Percentiles rank a stretch among this genome's conserved stretches.
Conservation (phyloP, 2,329 filamentous ascomycete species). For the Trichoderma sp. region DNA sequence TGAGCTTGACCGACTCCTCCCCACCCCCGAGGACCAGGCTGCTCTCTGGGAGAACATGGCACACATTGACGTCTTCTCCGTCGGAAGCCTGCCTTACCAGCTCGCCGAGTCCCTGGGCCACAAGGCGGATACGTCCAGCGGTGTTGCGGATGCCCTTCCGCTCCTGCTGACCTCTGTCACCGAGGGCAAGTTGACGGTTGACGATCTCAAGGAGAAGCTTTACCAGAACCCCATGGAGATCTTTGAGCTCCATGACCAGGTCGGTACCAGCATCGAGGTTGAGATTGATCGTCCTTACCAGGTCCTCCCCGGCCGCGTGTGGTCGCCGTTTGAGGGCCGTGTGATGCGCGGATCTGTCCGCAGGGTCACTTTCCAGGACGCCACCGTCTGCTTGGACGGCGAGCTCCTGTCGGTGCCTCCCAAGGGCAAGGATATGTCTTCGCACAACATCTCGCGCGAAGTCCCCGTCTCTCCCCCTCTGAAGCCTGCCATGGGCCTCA, state of each 20-base stretch:
- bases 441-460: constrained; percentile 54
- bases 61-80: constrained; percentile 76
- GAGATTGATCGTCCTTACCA: constrained; percentile 73
- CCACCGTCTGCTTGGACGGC: constrained; percentile 74
- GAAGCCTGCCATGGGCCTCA: constrained; percentile 50
- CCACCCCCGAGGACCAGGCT: constrained; percentile 67
- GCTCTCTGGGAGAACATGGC: constrained; percentile 73
- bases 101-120: constrained; percentile 59
- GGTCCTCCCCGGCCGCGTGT: constrained; percentile 49
- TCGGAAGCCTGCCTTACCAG: constrained; percentile 78
- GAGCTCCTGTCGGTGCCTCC: constrained; percentile 55
- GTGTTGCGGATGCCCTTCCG: constrained; percentile 73
- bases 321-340: constrained; percentile 74
- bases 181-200: constrained; percentile 70
- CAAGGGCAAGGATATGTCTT: constrained; percentile 75
- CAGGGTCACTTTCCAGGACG: constrained; percentile 73
- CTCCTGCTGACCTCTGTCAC: constrained; percentile 74
- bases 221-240: constrained; percentile 80
- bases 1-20: constrained; percentile 61
- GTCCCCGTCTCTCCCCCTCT: constrained; percentile 57
- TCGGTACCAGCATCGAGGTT: constrained; percentile 71
- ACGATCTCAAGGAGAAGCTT: constrained; percentile 70
- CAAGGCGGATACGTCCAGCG: constrained; percentile 60
- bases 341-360: constrained; percentile 69
- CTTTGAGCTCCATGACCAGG: constrained; percentile 79